Percentiles rank a stretch among this genome's conserved stretches.
Conservation (phyloP, 2,329 filamentous ascomycete species). For the Neodidymelliopsis sp. region DNA sequence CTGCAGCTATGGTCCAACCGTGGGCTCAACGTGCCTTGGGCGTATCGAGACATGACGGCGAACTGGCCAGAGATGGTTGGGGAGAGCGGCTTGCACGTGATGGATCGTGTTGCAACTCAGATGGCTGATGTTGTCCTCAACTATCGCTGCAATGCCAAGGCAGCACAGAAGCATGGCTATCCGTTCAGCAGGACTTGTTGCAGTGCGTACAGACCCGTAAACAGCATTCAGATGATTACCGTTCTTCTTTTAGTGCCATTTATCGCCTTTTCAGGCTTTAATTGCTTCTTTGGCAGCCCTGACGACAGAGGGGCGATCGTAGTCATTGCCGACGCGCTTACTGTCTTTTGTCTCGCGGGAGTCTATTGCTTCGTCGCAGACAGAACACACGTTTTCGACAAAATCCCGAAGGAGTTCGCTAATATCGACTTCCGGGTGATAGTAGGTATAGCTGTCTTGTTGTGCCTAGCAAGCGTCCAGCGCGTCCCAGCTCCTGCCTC, state of each 20-base stretch:
- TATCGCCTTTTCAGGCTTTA: slow-evolving; percentile 12
- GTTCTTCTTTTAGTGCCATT: slow-evolving; percentile 40
- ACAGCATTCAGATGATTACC: slow-evolving; percentile 47
- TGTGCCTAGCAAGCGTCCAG: slow-evolving; percentile 43
- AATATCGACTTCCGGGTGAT: slow-evolving; percentile 44
- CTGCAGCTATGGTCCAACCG: slow-evolving; percentile 53
- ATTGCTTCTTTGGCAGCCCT: background rate
- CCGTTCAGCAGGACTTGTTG: slow-evolving; percentile 63
- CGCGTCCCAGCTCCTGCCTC: slow-evolving; percentile 12
- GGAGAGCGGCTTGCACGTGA: slow-evolving; percentile 59
- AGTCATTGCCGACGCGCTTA: slow-evolving; percentile 6
- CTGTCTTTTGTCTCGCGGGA: slow-evolving; percentile 4
- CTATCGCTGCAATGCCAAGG: slow-evolving; percentile 61
- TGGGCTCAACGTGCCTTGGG: slow-evolving; percentile 57
- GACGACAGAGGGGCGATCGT: background rate
- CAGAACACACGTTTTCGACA: slow-evolving; percentile 62
- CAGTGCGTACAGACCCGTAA: slow-evolving; percentile 52
- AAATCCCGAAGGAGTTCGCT: slow-evolving; percentile 58
- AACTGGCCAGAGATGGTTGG: slow-evolving; percentile 51
- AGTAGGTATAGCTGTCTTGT: slow-evolving; percentile 32
- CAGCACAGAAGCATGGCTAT: slow-evolving; percentile 48
- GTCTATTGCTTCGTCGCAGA: slow-evolving; percentile 63
- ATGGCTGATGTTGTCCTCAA: slow-evolving; percentile 64
- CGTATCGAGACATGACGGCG: slow-evolving; percentile 59
- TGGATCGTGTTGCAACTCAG: slow-evolving; percentile 54